A percentile compares a stretch with the other conserved stretches of the same genome.
Evolutionary conservation across 352 stramenopile genomes (phyloP).

Genomic region (Pythium phragmiticola): DNA sequence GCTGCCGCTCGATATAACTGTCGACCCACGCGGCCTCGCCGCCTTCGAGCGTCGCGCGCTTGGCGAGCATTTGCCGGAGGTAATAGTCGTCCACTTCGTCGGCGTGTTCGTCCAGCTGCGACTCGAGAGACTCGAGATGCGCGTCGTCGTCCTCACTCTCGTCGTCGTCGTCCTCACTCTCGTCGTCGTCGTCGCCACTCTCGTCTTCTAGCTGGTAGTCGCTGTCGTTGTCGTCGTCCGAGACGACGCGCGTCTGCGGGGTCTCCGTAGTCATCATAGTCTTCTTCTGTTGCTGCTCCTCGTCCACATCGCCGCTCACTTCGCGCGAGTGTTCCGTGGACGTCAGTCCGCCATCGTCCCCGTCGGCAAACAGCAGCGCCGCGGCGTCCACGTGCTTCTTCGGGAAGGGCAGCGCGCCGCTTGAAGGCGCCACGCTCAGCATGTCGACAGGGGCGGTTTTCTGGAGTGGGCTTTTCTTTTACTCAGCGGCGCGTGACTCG

Average conservation of each 20-base stretch:
- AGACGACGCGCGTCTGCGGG: not conserved
- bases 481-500: not conserved
- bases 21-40: slow-evolving; percentile 36
- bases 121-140: slow-evolving; percentile 19
- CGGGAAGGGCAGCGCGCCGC: not conserved
- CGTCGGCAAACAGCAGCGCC: slow-evolving; percentile 7
- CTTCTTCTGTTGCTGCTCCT: not conserved
- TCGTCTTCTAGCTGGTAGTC: slow-evolving; percentile 22
- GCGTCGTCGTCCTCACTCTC: slow-evolving; percentile 19
- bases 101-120: slow-evolving; percentile 22
- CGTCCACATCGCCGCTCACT: not conserved
- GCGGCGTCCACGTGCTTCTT: slow-evolving; percentile 4
- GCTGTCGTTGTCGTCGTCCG: slow-evolving; percentile 21
- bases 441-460: not conserved
- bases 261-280: not conserved
- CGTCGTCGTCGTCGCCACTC: slow-evolving; percentile 6
- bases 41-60: slow-evolving; percentile 18
- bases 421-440: slow-evolving; percentile 7
- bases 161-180: slow-evolving; percentile 7
- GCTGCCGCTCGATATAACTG: slow-evolving; percentile 30
- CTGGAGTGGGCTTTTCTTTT: not conserved
- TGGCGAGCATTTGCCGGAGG: slow-evolving; percentile 30
- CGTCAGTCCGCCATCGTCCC: not conserved
- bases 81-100: slow-evolving; percentile 32
- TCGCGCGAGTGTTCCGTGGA: slow-evolving; percentile 18